These are phyloP conservation scores for Collybiopsis confluens DNA, from an alignment of 768 basidiomycete species.

Conservation along the genomic window DNA sequence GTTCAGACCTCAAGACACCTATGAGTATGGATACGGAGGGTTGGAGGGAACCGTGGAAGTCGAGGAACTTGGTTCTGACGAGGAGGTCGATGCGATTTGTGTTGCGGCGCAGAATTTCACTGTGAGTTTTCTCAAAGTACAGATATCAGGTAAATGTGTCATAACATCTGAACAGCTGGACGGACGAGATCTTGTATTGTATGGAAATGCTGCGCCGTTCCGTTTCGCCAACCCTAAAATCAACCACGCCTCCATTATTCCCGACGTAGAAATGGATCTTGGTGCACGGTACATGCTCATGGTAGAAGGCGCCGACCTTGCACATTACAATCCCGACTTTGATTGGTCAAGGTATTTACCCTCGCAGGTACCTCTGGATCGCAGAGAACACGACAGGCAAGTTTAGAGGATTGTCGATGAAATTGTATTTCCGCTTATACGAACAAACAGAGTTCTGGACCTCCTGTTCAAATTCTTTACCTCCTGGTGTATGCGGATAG, in stretches of 20 bases:
- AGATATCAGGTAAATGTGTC: too few relatives aligned
- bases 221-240: conserved; percentile 25
- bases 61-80: not conserved
- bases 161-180: conserved; percentile 30
- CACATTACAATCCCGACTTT: conserved; percentile 39
- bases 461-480: conserved; percentile 36
- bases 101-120: conserved; percentile 35
- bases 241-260: conserved; percentile 12
- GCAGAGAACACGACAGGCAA: conserved; percentile 27
- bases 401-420: not conserved
- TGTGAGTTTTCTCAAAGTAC: conserved; percentile 19
- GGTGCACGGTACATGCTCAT: conserved; percentile 36
- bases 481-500: conserved; percentile 34
- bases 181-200: conserved; percentile 34
- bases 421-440: not conserved
- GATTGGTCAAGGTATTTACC: conserved; percentile 50
- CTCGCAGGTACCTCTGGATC: conserved; percentile 33
- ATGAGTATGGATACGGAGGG: conserved; percentile 17
- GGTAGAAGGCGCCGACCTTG: conserved; percentile 34
- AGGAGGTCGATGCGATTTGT: conserved; percentile 26
- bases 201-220: conserved; percentile 41
- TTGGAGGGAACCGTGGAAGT: not conserved
- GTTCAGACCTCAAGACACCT: conserved; percentile 23
- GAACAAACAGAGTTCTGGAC: conserved; percentile 29
- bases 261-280: conserved; percentile 32